Percentiles rank a stretch among this genome's conserved stretches.
Conservation (phyloP, 1,284 basidiomycete genomes). For the Naganishia albida region DNA sequence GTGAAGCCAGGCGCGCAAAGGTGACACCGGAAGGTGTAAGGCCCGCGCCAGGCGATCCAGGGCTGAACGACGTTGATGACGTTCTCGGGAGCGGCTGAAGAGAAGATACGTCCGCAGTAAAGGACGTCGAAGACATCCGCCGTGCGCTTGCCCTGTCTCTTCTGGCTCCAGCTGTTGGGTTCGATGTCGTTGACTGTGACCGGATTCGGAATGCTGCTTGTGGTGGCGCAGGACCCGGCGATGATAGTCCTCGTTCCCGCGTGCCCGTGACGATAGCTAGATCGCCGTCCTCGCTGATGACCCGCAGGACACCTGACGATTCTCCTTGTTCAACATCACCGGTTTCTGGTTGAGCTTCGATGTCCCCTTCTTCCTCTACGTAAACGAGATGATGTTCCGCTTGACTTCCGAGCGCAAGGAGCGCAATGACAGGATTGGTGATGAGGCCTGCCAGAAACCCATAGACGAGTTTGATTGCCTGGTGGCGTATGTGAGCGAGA, state of each 20-base stretch:
- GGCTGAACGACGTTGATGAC: constrained; percentile 9
- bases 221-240: constrained; percentile 8
- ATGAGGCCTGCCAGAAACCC: constrained; percentile 51
- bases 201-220: not conserved
- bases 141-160: not conserved
- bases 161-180: too few species aligned
- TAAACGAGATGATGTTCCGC: constrained; percentile 51
- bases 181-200: not conserved
- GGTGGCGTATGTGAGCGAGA: not conserved
- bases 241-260: constrained; percentile 35
- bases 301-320: too few species aligned
- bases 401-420: constrained; percentile 52
- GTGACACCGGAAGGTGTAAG: not conserved
- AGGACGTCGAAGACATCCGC: constrained; percentile 39
- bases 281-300: too few species aligned
- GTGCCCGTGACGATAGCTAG: constrained; percentile 32
- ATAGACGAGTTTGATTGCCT: constrained; percentile 53
- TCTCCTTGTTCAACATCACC: not conserved
- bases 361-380: constrained; percentile 35
- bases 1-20: not conserved
- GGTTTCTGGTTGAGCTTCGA: constrained; percentile 1
- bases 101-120: constrained; percentile 44
- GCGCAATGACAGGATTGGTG: constrained; percentile 54
- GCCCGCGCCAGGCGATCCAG: constrained; percentile 4
- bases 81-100: constrained; percentile 34